These are phyloP conservation scores for Austroboletus olivaceoglutinosus DNA, from an alignment of 1,284 basidiomycete species.

Conservation along the genomic window DNA sequence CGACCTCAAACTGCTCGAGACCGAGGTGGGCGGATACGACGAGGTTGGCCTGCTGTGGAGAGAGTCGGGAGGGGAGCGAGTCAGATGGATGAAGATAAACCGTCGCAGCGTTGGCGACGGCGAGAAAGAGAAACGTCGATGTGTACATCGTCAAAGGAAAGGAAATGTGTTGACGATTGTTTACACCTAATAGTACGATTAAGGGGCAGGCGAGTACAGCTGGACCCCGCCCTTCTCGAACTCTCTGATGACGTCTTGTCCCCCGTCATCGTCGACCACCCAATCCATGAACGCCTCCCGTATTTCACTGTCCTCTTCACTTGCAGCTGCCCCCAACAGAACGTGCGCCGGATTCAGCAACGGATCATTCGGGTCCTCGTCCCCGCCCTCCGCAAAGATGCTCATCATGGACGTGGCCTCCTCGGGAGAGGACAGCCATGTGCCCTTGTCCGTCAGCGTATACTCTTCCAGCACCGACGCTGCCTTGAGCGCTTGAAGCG, in stretches of 20 bases:
- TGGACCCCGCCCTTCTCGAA: conserved; percentile 32
- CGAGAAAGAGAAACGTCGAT: conserved; percentile 28
- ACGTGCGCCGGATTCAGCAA: conserved; percentile 47
- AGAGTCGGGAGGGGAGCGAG: conserved; percentile 38
- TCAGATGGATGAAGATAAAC: conserved; percentile 52
- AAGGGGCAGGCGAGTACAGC: conserved; percentile 25
- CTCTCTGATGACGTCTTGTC: conserved; percentile 39
- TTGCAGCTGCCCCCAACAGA: conserved; percentile 31
- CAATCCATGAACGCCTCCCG: conserved; percentile 42
- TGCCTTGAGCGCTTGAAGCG: conserved; percentile 44
- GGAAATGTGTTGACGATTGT: conserved; percentile 17
- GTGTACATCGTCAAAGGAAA: conserved; percentile 23
- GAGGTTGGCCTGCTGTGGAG: conserved; percentile 53
- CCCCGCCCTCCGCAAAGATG: conserved; percentile 40
- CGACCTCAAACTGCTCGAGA: conserved; percentile 61
- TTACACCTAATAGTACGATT: conserved; percentile 4
- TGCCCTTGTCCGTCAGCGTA: conserved; percentile 48
- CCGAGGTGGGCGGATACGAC: conserved; percentile 66
- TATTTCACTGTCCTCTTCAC: conserved; percentile 22
- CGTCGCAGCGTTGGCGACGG: conserved; percentile 43
- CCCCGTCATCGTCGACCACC: conserved; percentile 39
- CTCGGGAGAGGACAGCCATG: conserved; percentile 41
- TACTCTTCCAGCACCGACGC: conserved; percentile 47
- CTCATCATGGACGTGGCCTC: conserved; percentile 31
- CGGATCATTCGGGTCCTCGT: conserved; percentile 35